Base-by-base conservation (phyloP, 2,329 filamentous ascomycete genomes). In the Fusarium succisae region DNA sequence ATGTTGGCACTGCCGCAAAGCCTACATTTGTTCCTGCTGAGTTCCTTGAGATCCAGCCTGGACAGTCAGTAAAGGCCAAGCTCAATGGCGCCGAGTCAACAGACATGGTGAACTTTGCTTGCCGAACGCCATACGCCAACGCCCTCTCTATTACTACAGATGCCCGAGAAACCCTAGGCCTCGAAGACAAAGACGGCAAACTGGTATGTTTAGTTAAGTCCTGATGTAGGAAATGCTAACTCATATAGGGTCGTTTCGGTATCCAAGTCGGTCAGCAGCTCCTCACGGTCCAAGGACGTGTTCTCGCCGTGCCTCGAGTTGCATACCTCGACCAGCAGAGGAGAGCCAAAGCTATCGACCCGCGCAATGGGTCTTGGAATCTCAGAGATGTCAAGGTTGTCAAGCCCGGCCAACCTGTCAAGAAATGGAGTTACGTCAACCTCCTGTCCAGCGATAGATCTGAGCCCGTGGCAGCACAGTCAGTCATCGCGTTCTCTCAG, bases 31-130 rank as follows among this genome's bases (percentile, higher is more conserved):
- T 93, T 43, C 92, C 93, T 0, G 88, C 89, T 1, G 92, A 95
- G 79, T 83, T 91, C 11, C 91, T 93, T 70, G 81, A 84, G 8
- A 87, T 96, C 6, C 79, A 90, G 14, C 86, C 88, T 3, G 93
- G 92, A 0, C 93, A 96, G 77, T 81, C 88, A 0, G 86, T 91
- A 28, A 89, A 88, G 44, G 83, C 87, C 8, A 90, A 91, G 76
- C 84, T 95, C 22, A 86, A 80, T 2, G 84, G 87, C 0, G 81
- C 85, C 0, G 92, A 96, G 78, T 93, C 92, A 0, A 85, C 87
- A 0, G 77, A 83, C 2, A 95, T 96, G 93, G 90, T 96, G 51
- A 83, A 83, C 1, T 94, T 94, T 79, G 92, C 94, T 3, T 93
- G 92, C 63, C 88, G 92, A 8, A 83, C 83, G 1, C 93, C 94